Evolutionary conservation across 768 basidiomycete species (phyloP), one percentile per base, ranked within the genome.

Genomic region (Tricholoma flavovirens): DNA sequence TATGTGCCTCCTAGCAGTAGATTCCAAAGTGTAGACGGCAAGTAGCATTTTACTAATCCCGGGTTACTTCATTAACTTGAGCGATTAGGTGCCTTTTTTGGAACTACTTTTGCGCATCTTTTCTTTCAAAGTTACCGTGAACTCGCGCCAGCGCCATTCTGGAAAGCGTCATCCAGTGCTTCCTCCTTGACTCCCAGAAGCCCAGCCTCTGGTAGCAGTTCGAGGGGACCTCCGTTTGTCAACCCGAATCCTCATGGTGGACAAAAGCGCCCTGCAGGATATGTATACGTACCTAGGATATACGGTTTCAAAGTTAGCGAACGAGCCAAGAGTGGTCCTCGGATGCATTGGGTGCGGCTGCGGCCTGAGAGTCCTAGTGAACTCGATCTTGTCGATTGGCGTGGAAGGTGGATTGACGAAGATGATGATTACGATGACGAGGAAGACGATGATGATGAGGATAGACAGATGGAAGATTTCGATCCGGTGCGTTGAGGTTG

Each of bases 271-370:
- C 90, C 94, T 2, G 82, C 84, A 26, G 92, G 91, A 4, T 84
- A 86, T 67, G 83, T 98, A 12, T 98, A 99, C 67, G 79, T 85
- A 14, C 91, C 95, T 5, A 82, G 88, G 69, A 96, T 99, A 66
- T 98, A 98, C 64, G 97, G 97, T 0, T 99, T 99, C 80, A 91
- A 88, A 72, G 96, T 99, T 24, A 94, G 88, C 67, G 97, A 99
- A 69, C 78, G 91, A 51, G 93, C 97, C 10, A 90, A 93, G 69
- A 90, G 84, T 63, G 97, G 97, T 4, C 97, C 97, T 12, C 80
- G 97, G 56, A 98, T 99, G 95, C 87, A 88, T 65, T 99, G 97
- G 97, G 71, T 98, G 70, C 79, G 97, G 54, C 69, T 93, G 70
- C 77, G 96, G 56, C 96, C 96, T 30, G 85, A 88, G 68, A 84